Base-by-base conservation (phyloP, 345 rosid species). In the Brassica rapa region DNA sequence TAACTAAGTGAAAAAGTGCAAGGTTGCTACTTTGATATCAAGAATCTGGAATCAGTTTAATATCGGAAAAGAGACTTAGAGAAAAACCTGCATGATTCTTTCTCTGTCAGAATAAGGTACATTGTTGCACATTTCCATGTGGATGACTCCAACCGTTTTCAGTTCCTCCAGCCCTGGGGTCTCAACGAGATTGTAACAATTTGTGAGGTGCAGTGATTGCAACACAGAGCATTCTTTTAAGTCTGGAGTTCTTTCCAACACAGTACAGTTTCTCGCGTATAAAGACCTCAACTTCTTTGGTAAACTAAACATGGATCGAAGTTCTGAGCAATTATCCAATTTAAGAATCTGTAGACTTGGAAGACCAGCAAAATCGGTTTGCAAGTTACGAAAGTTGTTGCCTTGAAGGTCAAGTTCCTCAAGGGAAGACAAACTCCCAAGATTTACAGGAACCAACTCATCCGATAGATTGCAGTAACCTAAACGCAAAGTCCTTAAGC, bases 111-210 rank as follows among this genome's bases (percentile, higher is more conserved):
- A 4, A 53, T 1, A 29, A 35, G 75, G 0, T 10, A 77, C 35
- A 1, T 39, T 8, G 30, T 8, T 77, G 70, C 80, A 77, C 80
- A 70, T 77, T 70, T 77, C 80, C 75, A 70, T 77, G 30, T 71
- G 81, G 66, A 70, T 70, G 61, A 30, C 6, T 12, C 68, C 24
- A 70, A 70, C 75, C 0, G 4, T 35, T 70, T 62, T 21, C 33
- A 70, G 59, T 70, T 49, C 27, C 25, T 77, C 75, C 30, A 77
- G 70, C 29, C 75, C 80, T 0, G 64, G 80, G 11, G 70, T 46
- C 27, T 70, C 70, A 2, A 49, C 63, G 32, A 77, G 64, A 1
- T 10, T 62, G 15, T 0, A 59, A 15, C 75, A 69, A 6, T 72
- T 72, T 29, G 67, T 72, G 56, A 72, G 76, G 41, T 37, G 56